These are phyloP conservation scores for Metschnikowia henanensis DNA, from an alignment of 805 yeast genomes.

Conservation along the genomic window DNA sequence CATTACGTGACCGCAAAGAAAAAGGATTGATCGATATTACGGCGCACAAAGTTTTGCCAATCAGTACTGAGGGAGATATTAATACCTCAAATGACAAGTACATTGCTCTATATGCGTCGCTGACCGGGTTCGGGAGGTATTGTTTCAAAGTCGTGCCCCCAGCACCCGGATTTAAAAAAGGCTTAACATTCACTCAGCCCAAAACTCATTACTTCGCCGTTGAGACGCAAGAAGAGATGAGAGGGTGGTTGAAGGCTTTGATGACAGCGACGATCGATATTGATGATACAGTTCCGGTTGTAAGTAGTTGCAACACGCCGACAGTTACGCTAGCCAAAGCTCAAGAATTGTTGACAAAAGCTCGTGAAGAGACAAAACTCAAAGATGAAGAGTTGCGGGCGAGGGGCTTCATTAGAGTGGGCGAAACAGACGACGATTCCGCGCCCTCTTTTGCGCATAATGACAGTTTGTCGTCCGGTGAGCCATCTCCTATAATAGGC, in stretches of 20 bases:
- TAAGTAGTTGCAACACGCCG: conserved; percentile 93
- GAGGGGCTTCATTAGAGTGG: conserved; percentile 35
- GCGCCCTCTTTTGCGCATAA: conserved; percentile 8
- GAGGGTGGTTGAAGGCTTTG: conserved; percentile 91
- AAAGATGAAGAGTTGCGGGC: conserved; percentile 52
- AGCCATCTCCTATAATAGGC: conserved; percentile 31
- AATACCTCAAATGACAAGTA: conserved; percentile 73
- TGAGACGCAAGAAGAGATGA: conserved; percentile 87
- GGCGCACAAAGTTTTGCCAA: conserved; percentile 85
- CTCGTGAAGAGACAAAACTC: conserved; percentile 68
- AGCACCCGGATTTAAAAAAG: conserved; percentile 94
- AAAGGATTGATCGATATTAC: conserved; percentile 95
- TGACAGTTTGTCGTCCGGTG: conserved; percentile 20
- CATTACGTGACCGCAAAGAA: conserved; percentile 77
- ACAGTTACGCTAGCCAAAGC: conserved; percentile 87
- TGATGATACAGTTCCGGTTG: conserved; percentile 89
- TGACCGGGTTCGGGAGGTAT: conserved; percentile 90
- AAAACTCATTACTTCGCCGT: conserved; percentile 96
- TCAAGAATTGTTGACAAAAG: conserved; percentile 79
- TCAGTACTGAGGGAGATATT: conserved; percentile 37
- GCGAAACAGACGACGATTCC: conserved; percentile 16
- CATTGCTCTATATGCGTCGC: conserved; percentile 85
- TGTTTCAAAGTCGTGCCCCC: conserved; percentile 96
- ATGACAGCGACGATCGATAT: conserved; percentile 96
- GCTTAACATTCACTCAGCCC: conserved; percentile 94